Conservation (phyloP, 345 rosid species). For the Microthlaspi erraticum region DNA sequence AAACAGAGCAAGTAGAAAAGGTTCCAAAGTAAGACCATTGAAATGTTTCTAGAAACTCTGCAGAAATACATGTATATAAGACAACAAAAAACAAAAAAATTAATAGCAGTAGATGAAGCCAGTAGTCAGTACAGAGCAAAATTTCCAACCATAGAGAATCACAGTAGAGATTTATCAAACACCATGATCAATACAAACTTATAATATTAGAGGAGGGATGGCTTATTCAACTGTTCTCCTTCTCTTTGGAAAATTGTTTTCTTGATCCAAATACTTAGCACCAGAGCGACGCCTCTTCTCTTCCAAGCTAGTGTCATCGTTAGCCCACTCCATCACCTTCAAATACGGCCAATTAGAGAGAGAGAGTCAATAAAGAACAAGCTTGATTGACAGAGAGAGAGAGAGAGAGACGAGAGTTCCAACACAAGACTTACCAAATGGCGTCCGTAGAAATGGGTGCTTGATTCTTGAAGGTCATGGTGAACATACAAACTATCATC, state of each 20-base stretch:
- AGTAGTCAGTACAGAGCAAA: slow-evolving; percentile 18
- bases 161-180: slow-evolving; percentile 6
- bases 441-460: slow-evolving; percentile 87
- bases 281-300: slow-evolving; percentile 75
- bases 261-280: slow-evolving; percentile 68
- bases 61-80: no score
- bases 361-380: neutral
- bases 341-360: neutral
- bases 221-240: slow-evolving; percentile 52
- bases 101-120: neutral
- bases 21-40: no score
- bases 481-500: slow-evolving; percentile 82
- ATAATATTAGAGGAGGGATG: neutral
- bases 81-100: neutral
- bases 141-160: slow-evolving; percentile 37
- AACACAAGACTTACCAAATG: slow-evolving; percentile 65
- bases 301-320: slow-evolving; percentile 90
- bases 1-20: no score
- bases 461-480: slow-evolving; percentile 63
- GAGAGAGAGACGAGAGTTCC: neutral
- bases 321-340: slow-evolving; percentile 86
- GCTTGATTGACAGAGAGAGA: neutral
- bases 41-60: no score
- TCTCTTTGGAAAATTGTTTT: slow-evolving; percentile 58
- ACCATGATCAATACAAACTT: slow-evolving; percentile 21